Percentiles rank a stretch among this genome's conserved stretches.
Conservation (phyloP, 2,329 filamentous ascomycete species). For the Pezizomycotina sp. region DNA sequence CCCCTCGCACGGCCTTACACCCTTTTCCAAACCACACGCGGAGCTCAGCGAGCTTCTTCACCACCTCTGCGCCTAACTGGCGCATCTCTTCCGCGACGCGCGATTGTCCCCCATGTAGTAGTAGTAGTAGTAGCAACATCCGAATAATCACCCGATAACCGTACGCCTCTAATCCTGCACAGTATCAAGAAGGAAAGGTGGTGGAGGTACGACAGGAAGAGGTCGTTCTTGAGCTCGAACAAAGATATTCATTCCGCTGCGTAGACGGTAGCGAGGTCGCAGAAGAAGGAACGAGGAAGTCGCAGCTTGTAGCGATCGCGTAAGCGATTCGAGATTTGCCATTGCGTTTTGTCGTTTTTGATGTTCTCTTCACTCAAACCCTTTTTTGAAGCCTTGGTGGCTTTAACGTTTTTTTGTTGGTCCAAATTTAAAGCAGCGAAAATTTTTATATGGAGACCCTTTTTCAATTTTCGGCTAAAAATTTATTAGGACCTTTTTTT, state of each 20-base stretch:
- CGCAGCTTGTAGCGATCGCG: constrained; percentile 28
- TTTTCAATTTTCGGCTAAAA: no score
- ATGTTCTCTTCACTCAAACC: no score
- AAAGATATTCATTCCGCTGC: constrained; percentile 79
- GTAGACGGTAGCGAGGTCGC: constrained; percentile 47
- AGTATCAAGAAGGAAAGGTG: constrained; percentile 80
- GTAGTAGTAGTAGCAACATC: no score
- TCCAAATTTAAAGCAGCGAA: no score
- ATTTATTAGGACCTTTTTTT: no score
- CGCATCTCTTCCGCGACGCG: constrained; percentile 28
- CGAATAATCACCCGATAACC: no score
- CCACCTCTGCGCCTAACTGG: constrained; percentile 47
- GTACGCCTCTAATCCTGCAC: constrained; percentile 49
- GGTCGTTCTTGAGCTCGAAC: constrained; percentile 87
- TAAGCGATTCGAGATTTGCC: no score
- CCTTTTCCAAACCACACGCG: constrained; percentile 87
- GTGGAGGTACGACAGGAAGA: constrained; percentile 91
- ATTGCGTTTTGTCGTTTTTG: no score
- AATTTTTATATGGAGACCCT: no score
- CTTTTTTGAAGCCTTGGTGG: no score
- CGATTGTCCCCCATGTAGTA: no score
- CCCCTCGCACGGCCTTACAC: constrained; percentile 74
- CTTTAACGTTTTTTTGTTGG: no score
- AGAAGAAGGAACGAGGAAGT: constrained; percentile 48
- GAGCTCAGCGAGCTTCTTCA: constrained; percentile 76